These are phyloP conservation scores for Phlegmacium glaucopus DNA, from an alignment of 768 basidiomycete genomes.

Conservation along the genomic window DNA sequence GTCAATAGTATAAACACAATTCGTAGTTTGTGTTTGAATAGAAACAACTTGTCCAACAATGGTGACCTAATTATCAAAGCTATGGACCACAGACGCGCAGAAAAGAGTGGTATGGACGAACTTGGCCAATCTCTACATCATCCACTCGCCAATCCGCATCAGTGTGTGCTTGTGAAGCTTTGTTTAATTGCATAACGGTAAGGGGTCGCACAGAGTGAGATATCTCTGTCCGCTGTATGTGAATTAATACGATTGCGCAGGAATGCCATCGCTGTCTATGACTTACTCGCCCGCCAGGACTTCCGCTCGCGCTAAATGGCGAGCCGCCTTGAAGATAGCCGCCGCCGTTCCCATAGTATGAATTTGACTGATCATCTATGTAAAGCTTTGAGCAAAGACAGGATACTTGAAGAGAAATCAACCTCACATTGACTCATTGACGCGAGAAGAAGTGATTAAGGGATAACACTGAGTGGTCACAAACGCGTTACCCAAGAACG, in stretches of 20 bases:
- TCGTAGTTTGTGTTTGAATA: constrained; percentile 71
- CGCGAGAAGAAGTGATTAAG: constrained; percentile 8
- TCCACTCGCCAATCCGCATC: constrained; percentile 90
- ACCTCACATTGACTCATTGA: constrained; percentile 34
- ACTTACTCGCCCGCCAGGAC: constrained; percentile 52
- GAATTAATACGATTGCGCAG: neutral
- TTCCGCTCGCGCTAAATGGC: constrained; percentile 54
- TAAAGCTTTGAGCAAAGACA: neutral
- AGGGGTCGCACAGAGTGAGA: constrained; percentile 57
- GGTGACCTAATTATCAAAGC: constrained; percentile 15
- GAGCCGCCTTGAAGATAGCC: constrained; percentile 60
- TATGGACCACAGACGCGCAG: neutral
- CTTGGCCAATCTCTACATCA: constrained; percentile 77
- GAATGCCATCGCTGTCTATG: neutral
- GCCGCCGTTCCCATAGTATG: constrained; percentile 42
- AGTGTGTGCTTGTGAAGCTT: constrained; percentile 78
- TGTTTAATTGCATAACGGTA: constrained; percentile 70
- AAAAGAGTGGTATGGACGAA: constrained; percentile 22
- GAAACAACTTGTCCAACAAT: constrained; percentile 53
- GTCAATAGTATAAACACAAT: constrained; percentile 74
- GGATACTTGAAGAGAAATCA: neutral
- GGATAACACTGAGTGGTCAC: constrained; percentile 15
- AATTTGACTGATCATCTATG: constrained; percentile 23
- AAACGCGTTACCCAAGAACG: constrained; percentile 20
- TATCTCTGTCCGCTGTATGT: constrained; percentile 31